Evolutionary conservation across 352 stramenopile species (phyloP), one percentile per base, ranked within the genome.

Genomic region (Pythium sukuiense): DNA sequence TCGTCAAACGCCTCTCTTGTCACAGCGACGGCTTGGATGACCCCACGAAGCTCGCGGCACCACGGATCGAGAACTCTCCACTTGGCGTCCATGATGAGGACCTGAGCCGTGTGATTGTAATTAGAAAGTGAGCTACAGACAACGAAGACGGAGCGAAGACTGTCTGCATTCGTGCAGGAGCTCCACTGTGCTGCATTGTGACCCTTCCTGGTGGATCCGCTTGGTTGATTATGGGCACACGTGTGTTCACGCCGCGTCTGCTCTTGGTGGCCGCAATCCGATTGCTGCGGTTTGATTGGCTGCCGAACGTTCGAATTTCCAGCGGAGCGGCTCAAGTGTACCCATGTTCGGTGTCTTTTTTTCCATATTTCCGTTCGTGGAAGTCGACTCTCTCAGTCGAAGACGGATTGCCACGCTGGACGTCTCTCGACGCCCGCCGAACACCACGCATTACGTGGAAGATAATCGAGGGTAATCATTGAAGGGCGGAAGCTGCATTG

Each of bases 21-120:
- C 24, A 50, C 27, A 16, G 61, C 18, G 6, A 61, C 41, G 0
- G 53, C 53, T 24, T 67, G 52, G 32, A 67, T 9, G 6, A 67
- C 30, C 5, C 53, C 53, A 27, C 52, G 52, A n/a, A 67, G 32
- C 39, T 61, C 29, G 39, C 61, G 61, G 8, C 53, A 67, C 61
- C 61, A 67, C 20, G 61, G 61, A 6, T 67, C 61, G 14, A 67
- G 32, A 18, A 49, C 13, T 55, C 55, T 46, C 35, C 43, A 53
- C 26, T 3, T 60, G 27, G 60, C 41, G 7, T 66, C 60, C 60
- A 66, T 66, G 2, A 6, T 32, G 3, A 8, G 6, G 54, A 35
- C 33, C 20, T 59, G 29, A 30, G 45, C 18, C 7, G n/a, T 53
- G 45, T 20, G 14, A 1, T 27, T 4, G n/a, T 9, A 30, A 32